These are phyloP conservation scores for Exophiala phaeomuriformis DNA, from an alignment of 2,329 filamentous ascomycete species.

Conservation along the genomic window DNA sequence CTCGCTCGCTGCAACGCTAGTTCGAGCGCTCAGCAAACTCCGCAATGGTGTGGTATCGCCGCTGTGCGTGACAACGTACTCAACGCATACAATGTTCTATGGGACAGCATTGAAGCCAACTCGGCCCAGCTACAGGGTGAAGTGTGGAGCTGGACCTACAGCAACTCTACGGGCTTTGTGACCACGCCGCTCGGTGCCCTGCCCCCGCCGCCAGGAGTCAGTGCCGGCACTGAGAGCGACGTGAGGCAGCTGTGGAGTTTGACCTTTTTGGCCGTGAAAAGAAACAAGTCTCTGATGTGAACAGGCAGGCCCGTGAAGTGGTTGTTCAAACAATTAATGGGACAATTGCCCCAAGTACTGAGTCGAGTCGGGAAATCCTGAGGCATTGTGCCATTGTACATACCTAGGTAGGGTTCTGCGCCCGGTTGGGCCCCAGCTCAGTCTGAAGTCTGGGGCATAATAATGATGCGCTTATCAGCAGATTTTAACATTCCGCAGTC, in stretches of 20 bases:
- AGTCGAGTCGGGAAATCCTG: too few relatives aligned
- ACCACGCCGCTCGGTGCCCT: slow-evolving; percentile 48
- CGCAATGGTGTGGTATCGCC: slow-evolving; percentile 46
- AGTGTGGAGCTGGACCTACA: slow-evolving; percentile 58
- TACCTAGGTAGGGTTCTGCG: too few relatives aligned
- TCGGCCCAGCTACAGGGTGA: slow-evolving; percentile 47
- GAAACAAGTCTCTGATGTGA: slow-evolving; percentile 29
- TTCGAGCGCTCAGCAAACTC: slow-evolving; percentile 21
- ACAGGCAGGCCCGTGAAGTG: neutral
- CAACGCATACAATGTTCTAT: slow-evolving; percentile 52
- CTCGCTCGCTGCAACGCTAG: slow-evolving; percentile 44
- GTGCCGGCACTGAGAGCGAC: slow-evolving; percentile 44
- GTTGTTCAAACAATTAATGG: too few relatives aligned
- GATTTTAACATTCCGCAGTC: too few relatives aligned
- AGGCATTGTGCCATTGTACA: too few relatives aligned
- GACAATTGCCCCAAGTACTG: too few relatives aligned
- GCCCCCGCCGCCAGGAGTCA: slow-evolving; percentile 40
- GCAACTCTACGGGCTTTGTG: slow-evolving; percentile 38
- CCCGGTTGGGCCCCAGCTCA: too few relatives aligned
- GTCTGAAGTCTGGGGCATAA: too few relatives aligned
- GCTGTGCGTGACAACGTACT: slow-evolving; percentile 41
- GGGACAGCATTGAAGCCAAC: slow-evolving; percentile 56
- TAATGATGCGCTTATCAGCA: too few relatives aligned
- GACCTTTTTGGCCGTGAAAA: slow-evolving; percentile 50
- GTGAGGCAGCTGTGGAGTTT: slow-evolving; percentile 53